Evolutionary conservation across 495 filamentous ascomycete genomes (phyloP), one percentile per base, ranked within the genome.

Genomic region (Aspergillus hancockii): DNA sequence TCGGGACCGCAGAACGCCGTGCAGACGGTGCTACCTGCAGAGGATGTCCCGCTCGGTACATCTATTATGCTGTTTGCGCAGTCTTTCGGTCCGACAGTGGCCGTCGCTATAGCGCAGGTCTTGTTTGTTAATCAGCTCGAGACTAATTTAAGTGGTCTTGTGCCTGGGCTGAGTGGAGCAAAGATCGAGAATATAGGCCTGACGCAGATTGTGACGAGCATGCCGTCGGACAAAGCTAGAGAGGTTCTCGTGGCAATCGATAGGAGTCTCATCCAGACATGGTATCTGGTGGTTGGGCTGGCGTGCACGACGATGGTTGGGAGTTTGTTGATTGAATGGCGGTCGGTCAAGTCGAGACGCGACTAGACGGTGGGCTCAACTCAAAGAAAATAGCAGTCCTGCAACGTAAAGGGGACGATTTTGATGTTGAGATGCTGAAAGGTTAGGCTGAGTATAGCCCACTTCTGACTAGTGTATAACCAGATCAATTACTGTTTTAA

Each of bases 51-150:
- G 32, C 78, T 79, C 1, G 84, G 84, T 13, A 79, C 81, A 18
- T 75, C 84, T 19, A 73, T 85, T 59, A 81, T 85, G 71, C 81
- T 86, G 51, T 86, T 87, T 64, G 73, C 77, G 3, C 85, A 88
- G 71, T 81, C 81, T 51, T 71, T 88, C 21, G 85, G 85, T 13
- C 83, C 82, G 25, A 80, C 81, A 8, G 72, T 88, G 0, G 84
- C 85, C 46, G 73, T 79, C 0, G 76, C 79, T 0, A 74, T 85
- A 31, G 83, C 81, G 0, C 80, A 84, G 67, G 76, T 78, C n/a
- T 73, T 85, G 38, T 74, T 86, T 46, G 77, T 70, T 52, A 82
- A 80, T 54, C 63, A 77, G 28, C 73, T 86, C 16, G 72, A 77
- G 10, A 61, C 67, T 0, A 70, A 73, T 58, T 64, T 84, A 0